Conservation (phyloP, 140 eudicot species). For the Anethum foeniculum region DNA sequence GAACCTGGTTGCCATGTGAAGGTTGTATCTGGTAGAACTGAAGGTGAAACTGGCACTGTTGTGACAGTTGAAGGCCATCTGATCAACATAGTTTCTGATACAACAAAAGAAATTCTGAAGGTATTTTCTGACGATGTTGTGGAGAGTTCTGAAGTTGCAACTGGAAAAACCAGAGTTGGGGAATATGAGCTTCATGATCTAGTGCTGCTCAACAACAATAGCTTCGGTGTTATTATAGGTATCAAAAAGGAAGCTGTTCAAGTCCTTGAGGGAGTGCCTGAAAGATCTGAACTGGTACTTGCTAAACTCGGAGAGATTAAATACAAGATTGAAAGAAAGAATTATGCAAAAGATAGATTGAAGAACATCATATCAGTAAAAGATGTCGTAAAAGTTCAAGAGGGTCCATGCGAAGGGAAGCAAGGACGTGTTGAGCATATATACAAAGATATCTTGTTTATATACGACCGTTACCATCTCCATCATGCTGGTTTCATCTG, state of each 20-base stretch:
- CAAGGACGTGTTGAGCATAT: constrained; percentile 97
- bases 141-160: constrained; percentile 95
- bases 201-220: constrained; percentile 86
- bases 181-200: constrained; percentile 97
- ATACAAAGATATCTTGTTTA: constrained; percentile 56
- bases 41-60: constrained; percentile 98
- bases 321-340: constrained; percentile 66
- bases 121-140: constrained; percentile 93
- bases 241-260: constrained; percentile 89
- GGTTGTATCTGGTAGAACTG: constrained; percentile 85
- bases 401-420: constrained; percentile 89
- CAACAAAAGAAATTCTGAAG: constrained; percentile 84
- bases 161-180: constrained; percentile 80
- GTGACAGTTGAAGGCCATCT: constrained; percentile 73
- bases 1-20: constrained; percentile 96
- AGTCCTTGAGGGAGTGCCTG: constrained; percentile 90
- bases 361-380: constrained; percentile 68
- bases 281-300: constrained; percentile 78
- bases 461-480: constrained; percentile 83
- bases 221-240: constrained; percentile 88
- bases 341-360: constrained; percentile 56
- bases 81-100: constrained; percentile 76
- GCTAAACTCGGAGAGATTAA: constrained; percentile 84
- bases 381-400: constrained; percentile 84
- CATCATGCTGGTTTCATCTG: constrained; percentile 98